A percentile compares a stretch with the other conserved stretches of the same genome.
Conservation (phyloP, 2,329 filamentous ascomycete species). For the Torrubiella hemipterigena region DNA sequence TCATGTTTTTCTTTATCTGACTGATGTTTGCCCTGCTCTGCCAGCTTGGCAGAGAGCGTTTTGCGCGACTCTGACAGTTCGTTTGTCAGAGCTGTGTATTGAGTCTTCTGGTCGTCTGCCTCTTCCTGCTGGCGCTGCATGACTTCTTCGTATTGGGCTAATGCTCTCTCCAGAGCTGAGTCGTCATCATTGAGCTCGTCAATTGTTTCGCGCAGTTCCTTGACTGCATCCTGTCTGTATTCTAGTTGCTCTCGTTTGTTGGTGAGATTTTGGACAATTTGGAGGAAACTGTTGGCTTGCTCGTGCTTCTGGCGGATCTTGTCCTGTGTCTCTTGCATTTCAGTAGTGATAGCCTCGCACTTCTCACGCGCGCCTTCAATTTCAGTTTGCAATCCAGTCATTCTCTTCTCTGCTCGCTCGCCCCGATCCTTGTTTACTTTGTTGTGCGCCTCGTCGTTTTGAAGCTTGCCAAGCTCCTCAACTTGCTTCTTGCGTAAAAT, state of each 20-base stretch:
- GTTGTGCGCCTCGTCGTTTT: conserved; percentile 63
- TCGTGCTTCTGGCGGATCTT: conserved; percentile 56
- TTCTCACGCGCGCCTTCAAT: conserved; percentile 50
- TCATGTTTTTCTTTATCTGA: conserved; percentile 84
- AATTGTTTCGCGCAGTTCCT: conserved; percentile 59
- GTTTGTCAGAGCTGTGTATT: conserved; percentile 53
- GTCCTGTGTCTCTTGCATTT: conserved; percentile 48
- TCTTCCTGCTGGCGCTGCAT: conserved; percentile 55
- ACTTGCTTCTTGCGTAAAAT: conserved; percentile 71
- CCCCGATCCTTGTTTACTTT: conserved; percentile 79
- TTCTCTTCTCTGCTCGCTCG: conserved; percentile 56
- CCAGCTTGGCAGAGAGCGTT: conserved; percentile 37
- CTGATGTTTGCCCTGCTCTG: conserved; percentile 65
- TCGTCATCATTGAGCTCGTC: conserved; percentile 71
- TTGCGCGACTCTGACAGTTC: conserved; percentile 31
- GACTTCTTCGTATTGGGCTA: conserved; percentile 68
- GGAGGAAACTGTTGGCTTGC: conserved; percentile 61
- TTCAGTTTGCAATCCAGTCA: conserved; percentile 51
- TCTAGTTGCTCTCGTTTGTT: conserved; percentile 65
- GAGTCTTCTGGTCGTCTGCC: conserved; percentile 46
- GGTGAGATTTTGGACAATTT: conserved; percentile 62
- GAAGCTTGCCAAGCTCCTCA: conserved; percentile 59
- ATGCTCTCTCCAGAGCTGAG: conserved; percentile 55
- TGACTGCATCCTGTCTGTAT: conserved; percentile 57
- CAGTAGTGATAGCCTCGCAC: conserved; percentile 41